Conservation (phyloP, 768 basidiomycete species). For the Leccinum fibrillosum region DNA sequence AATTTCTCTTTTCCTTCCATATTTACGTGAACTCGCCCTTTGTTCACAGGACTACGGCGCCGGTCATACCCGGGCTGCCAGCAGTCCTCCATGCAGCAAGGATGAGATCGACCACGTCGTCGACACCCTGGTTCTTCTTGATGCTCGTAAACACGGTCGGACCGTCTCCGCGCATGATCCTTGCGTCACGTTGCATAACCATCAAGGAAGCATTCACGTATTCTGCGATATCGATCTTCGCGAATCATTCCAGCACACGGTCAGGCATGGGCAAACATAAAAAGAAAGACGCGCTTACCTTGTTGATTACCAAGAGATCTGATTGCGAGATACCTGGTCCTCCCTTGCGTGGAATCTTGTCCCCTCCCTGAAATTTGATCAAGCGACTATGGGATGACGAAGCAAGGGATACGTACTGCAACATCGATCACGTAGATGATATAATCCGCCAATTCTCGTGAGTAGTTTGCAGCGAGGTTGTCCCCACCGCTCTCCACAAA, state of each 20-base stretch:
- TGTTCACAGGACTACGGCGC: slow-evolving; percentile 29
- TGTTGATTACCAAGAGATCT: slow-evolving; percentile 93
- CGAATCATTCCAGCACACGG: not conserved
- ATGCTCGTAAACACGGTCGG: slow-evolving; percentile 92
- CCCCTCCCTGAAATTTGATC: slow-evolving; percentile 70
- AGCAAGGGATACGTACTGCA: slow-evolving; percentile 45
- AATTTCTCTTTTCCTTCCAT: not conserved
- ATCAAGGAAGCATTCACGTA: slow-evolving; percentile 90
- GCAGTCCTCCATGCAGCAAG: slow-evolving; percentile 86
- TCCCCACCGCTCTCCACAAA: slow-evolving; percentile 97
- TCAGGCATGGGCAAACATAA: not conserved
- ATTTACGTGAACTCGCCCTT: not conserved
- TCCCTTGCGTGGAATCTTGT: slow-evolving; percentile 98
- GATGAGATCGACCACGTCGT: slow-evolving; percentile 78
- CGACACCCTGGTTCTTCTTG: slow-evolving; percentile 71
- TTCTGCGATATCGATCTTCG: slow-evolving; percentile 87
- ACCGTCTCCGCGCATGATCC: slow-evolving; percentile 89
- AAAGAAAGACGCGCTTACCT: slow-evolving; percentile 44
- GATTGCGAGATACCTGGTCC: slow-evolving; percentile 97
- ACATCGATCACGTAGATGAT: slow-evolving; percentile 94
- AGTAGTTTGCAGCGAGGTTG: slow-evolving; percentile 96
- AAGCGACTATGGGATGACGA: not conserved
- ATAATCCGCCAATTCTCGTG: slow-evolving; percentile 93
- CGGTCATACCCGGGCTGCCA: slow-evolving; percentile 65
- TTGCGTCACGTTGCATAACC: slow-evolving; percentile 93